phyloP scores from a whole-genome alignment of 306 rosid genomes.

The Citrullus mucosospermus region DNA sequence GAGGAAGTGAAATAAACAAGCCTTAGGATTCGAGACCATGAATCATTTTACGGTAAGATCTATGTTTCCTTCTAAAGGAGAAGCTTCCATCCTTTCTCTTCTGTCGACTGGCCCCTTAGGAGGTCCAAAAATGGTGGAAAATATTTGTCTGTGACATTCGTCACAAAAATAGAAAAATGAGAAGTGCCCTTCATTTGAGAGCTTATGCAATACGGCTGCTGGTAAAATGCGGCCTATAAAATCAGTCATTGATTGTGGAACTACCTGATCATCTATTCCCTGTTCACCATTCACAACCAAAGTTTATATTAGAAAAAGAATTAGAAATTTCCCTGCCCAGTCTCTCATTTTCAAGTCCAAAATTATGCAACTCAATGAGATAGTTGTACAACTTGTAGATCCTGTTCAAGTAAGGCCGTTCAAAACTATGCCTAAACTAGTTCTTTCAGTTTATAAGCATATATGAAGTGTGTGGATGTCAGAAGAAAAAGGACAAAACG shows the following conservation, averaged over 20 bases:
- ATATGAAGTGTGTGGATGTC: neutral
- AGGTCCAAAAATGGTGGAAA: slow-evolving; percentile 61
- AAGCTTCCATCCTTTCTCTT: slow-evolving; percentile 17
- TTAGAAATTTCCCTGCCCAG: neutral
- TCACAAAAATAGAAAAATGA: slow-evolving; percentile 76
- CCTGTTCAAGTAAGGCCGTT: no score
- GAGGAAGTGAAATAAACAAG: neutral
- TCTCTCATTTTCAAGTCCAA: neutral
- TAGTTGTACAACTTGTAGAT: no score
- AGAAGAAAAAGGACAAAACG: neutral
- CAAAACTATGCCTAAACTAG: neutral
- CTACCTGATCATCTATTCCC: slow-evolving; percentile 79
- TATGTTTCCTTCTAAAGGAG: slow-evolving; percentile 12
- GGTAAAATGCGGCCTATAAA: slow-evolving; percentile 58
- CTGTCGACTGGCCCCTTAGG: slow-evolving; percentile 50
- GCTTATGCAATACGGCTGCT: slow-evolving; percentile 55
- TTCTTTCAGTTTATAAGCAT: neutral
- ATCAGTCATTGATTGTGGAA: slow-evolving; percentile 68
- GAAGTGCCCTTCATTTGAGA: slow-evolving; percentile 86
- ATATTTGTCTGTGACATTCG: slow-evolving; percentile 63
- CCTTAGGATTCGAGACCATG: neutral
- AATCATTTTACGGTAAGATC: slow-evolving; percentile 23
- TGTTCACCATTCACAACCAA: slow-evolving; percentile 22
- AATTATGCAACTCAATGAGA: neutral
- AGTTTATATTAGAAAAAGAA: neutral